Percentiles rank a stretch among this genome's conserved stretches.
These are phyloP conservation scores for Dactylella cylindrospora DNA, from an alignment of 2,329 filamentous ascomycete species.

Conservation along the genomic window DNA sequence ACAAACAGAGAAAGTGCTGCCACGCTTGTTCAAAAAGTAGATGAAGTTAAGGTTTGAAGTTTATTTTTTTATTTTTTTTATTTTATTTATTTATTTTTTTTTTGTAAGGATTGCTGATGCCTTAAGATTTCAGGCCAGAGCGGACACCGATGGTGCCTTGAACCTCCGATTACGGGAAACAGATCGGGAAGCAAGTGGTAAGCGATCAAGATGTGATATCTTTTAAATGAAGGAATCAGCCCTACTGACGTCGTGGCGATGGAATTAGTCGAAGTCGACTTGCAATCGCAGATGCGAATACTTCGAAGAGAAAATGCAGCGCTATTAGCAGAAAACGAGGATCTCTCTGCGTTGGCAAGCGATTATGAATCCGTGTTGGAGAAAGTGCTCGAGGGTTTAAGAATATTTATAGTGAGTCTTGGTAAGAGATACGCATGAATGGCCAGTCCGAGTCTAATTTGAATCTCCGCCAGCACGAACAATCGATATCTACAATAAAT, in stretches of 20 bases:
- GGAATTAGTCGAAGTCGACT: slow-evolving; percentile 1
- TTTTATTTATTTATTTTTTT: not conserved
- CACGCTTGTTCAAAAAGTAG: slow-evolving; percentile 47
- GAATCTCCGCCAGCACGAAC: slow-evolving; percentile 45
- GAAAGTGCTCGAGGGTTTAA: slow-evolving; percentile 48
- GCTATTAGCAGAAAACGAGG: slow-evolving; percentile 47
- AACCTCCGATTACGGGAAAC: not conserved
- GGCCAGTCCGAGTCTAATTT: not conserved
- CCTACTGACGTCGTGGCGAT: not conserved
- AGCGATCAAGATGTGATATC: not conserved
- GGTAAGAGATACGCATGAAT: not conserved
- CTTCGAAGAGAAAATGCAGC: slow-evolving; percentile 47
- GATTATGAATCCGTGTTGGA: slow-evolving; percentile 49
- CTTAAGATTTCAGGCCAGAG: slow-evolving; percentile 6
- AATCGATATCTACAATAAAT: slow-evolving; percentile 49
- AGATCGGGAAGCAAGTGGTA: slow-evolving; percentile 6
- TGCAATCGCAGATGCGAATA: slow-evolving; percentile 45
- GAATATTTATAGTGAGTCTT: slow-evolving; percentile 47
- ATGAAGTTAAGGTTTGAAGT: slow-evolving; percentile 47
- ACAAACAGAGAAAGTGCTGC: slow-evolving; percentile 48
- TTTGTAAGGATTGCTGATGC: not conserved
- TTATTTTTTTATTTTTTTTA: not conserved
- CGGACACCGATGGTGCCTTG: not conserved
- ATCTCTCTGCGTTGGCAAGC: slow-evolving; percentile 46
- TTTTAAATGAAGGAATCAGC: not conserved